Conservation (phyloP, 306 rosid genomes). For the Rosa chinensis region DNA sequence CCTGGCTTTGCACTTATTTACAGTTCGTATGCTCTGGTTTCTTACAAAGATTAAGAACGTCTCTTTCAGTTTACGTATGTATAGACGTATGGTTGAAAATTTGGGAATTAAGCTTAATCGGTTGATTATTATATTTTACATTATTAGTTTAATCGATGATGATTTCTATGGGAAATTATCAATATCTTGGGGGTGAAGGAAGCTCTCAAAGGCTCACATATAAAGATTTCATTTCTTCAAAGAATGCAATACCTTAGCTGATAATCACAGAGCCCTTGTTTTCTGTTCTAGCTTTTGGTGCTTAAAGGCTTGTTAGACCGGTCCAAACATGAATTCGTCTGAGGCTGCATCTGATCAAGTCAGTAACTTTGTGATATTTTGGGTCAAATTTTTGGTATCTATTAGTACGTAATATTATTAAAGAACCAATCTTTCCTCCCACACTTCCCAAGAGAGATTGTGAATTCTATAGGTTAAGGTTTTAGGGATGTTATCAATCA, state of each 20-base stretch:
- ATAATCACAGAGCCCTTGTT: neutral
- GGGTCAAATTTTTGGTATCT: neutral
- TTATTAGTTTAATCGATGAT: neutral
- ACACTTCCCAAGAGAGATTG: too few species aligned
- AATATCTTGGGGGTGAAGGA: neutral
- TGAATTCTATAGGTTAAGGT: too few species aligned
- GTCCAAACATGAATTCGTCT: neutral
- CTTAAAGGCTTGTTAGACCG: neutral
- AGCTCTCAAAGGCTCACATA: neutral
- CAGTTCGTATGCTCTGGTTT: neutral
- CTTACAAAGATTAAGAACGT: neutral
- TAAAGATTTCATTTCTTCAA: neutral
- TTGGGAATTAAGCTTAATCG: neutral
- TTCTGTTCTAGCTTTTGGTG: neutral
- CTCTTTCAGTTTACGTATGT: neutral
- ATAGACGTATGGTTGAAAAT: too few species aligned
- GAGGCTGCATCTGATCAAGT: neutral
- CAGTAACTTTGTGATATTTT: neutral
- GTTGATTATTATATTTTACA: neutral
- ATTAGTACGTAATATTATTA: too few species aligned
- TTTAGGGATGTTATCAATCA: too few species aligned
- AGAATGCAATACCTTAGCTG: neutral
- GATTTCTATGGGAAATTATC: neutral
- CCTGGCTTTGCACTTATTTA: neutral
- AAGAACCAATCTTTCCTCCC: too few species aligned